A percentile compares a stretch with the other conserved stretches of the same genome.
phyloP scores from a whole-genome alignment of 1,284 basidiomycete genomes.

The Agroathelia rolfsii region DNA sequence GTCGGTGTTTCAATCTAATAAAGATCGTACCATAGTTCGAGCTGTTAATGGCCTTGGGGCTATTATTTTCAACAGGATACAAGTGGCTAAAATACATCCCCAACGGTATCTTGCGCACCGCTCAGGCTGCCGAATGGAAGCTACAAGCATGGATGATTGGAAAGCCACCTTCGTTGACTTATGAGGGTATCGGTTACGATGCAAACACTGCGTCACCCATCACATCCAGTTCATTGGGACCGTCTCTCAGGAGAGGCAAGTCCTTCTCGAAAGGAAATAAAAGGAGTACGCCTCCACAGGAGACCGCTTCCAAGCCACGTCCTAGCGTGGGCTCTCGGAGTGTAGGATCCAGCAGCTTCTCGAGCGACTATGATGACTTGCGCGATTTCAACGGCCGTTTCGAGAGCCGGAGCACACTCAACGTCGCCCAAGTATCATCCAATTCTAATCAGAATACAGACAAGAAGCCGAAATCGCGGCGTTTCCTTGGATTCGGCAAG shows the following conservation, averaged over 20 bases:
- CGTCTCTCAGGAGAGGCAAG: no score
- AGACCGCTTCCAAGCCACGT: constrained; percentile 32
- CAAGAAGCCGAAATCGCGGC: no score
- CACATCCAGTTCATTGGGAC: no score
- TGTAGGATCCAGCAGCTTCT: no score
- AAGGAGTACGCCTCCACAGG: constrained; percentile 25
- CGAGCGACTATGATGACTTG: constrained; percentile 80
- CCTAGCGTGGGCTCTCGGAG: constrained; percentile 54
- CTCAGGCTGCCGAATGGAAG: constrained; percentile 95
- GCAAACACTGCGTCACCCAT: constrained; percentile 24
- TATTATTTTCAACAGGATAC: constrained; percentile 53
- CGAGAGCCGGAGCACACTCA: constrained; percentile 64
- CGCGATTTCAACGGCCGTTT: constrained; percentile 76
- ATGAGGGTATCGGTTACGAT: constrained; percentile 72
- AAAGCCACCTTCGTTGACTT: constrained; percentile 78
- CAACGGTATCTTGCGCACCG: constrained; percentile 86
- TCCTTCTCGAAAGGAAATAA: constrained; percentile 21
- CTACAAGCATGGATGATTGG: constrained; percentile 94
- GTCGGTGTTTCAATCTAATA: constrained; percentile 33
- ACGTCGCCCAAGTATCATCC: no score
- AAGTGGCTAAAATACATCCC: constrained; percentile 97
- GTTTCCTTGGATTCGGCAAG: no score
- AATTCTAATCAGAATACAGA: no score
- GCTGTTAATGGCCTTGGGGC: constrained; percentile 11
- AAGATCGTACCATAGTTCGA: constrained; percentile 2